These are phyloP conservation scores for Dactylella cylindrospora DNA, from an alignment of 2,329 filamentous ascomycete genomes.

Conservation along the genomic window DNA sequence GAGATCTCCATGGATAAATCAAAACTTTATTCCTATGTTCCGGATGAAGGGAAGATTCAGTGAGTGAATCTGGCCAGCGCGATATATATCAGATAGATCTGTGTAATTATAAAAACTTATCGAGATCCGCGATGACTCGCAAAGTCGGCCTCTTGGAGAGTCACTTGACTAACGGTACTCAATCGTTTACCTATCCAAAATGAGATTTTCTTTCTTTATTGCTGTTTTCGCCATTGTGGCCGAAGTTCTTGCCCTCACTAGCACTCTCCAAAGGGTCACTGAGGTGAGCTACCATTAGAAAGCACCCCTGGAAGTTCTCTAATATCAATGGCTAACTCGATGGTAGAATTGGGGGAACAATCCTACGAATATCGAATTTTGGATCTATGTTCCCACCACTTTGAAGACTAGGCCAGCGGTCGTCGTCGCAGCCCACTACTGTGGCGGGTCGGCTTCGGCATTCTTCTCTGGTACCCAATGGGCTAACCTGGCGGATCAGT, in stretches of 20 bases:
- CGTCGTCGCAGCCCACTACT: slow-evolving; percentile 62
- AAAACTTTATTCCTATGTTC: neutral
- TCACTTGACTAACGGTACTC: neutral
- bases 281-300: slow-evolving; percentile 9
- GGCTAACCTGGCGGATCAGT: slow-evolving; percentile 57
- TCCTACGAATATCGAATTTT: slow-evolving; percentile 31
- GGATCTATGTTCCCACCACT: slow-evolving; percentile 54
- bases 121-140: neutral
- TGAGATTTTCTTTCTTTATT: slow-evolving; percentile 26
- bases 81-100: neutral
- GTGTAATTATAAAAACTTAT: neutral
- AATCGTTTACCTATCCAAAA: neutral
- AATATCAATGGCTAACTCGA: no score
- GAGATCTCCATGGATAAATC: neutral
- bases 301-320: no score
- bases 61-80: neutral
- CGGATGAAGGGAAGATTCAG: slow-evolving; percentile 1
- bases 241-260: slow-evolving; percentile 25
- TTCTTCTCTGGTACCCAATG: slow-evolving; percentile 59
- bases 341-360: slow-evolving; percentile 31
- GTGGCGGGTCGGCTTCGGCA: slow-evolving; percentile 58
- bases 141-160: neutral
- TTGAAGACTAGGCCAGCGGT: slow-evolving; percentile 57
- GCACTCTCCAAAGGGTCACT: slow-evolving; percentile 6
- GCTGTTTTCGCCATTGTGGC: slow-evolving; percentile 15